A percentile compares a stretch with the other conserved stretches of the same genome.
Evolutionary conservation across 2,329 filamentous ascomycete species (phyloP).

Genomic region (Cylindrodendrum hubeiense): DNA sequence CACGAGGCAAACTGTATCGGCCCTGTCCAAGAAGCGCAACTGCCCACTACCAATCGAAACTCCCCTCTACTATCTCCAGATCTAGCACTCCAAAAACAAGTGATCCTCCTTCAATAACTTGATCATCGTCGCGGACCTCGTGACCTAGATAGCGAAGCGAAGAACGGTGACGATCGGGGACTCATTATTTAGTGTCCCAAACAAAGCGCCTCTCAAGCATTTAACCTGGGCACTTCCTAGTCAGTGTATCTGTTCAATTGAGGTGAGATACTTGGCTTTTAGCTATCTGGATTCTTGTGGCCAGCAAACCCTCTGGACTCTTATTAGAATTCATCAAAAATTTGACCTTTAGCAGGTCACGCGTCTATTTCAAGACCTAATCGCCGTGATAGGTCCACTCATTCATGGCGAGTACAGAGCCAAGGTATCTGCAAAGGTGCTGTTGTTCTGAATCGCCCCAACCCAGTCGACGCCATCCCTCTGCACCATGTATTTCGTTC

Average conservation of each 20-base stretch:
- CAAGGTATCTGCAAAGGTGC: constrained; percentile 47
- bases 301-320: not conserved
- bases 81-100: too few relatives aligned
- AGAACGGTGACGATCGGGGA: too few relatives aligned
- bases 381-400: constrained; percentile 1
- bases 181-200: too few relatives aligned
- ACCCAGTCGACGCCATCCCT: constrained; percentile 38
- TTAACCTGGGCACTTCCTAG: too few relatives aligned
- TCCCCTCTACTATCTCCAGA: not conserved
- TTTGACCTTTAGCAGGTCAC: not conserved
- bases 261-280: too few relatives aligned
- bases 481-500: constrained; percentile 43
- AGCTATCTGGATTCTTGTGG: not conserved
- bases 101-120: too few relatives aligned
- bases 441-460: constrained; percentile 42
- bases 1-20: too few relatives aligned
- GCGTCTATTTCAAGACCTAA: not conserved
- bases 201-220: too few relatives aligned
- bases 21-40: not conserved
- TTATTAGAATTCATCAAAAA: constrained; percentile 1
- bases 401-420: constrained; percentile 43
- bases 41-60: not conserved
- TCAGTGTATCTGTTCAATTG: too few relatives aligned
- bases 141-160: too few relatives aligned
- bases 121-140: too few relatives aligned